A percentile compares a stretch with the other conserved stretches of the same genome.
These are phyloP conservation scores for Coelastrella sp. DNA, from an alignment of 139 green algal species.

Conservation along the genomic window DNA sequence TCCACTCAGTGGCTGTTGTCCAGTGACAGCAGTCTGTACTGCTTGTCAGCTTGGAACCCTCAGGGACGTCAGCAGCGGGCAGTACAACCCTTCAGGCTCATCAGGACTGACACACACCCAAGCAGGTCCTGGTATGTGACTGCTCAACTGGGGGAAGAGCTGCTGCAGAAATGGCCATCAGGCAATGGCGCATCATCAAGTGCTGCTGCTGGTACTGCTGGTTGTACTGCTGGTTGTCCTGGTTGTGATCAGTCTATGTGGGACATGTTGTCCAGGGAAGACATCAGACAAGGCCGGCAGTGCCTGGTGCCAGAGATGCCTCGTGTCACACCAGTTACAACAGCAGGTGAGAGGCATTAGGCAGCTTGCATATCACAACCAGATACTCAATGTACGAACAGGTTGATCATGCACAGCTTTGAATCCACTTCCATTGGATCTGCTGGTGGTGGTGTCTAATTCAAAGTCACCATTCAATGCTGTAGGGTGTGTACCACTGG, in stretches of 20 bases:
- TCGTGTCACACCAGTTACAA: constrained; percentile 19
- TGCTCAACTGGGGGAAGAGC: neutral
- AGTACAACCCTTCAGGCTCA: neutral
- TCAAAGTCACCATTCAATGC: no score
- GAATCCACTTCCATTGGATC: no score
- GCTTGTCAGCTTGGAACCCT: constrained; percentile 40
- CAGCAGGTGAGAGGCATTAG: constrained; percentile 6
- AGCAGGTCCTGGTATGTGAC: constrained; percentile 10
- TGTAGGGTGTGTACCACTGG: no score
- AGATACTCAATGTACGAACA: no score
- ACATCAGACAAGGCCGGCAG: constrained; percentile 5
- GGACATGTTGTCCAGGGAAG: neutral
- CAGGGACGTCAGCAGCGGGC: neutral
- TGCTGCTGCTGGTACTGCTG: no score
- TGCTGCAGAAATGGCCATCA: constrained; percentile 9
- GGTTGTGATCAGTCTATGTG: no score
- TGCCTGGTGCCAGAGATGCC: constrained; percentile 41
- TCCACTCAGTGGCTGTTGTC: constrained; percentile 34
- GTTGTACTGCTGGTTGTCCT: no score
- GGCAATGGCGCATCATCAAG: neutral
- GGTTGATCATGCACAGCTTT: no score
- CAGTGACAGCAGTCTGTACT: constrained; percentile 40
- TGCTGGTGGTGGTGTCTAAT: no score
- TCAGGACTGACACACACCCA: constrained; percentile 10
- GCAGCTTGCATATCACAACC: no score